Evolutionary conservation across 306 rosid genomes (phyloP).

Genomic region (Spatholobus suberectus): DNA sequence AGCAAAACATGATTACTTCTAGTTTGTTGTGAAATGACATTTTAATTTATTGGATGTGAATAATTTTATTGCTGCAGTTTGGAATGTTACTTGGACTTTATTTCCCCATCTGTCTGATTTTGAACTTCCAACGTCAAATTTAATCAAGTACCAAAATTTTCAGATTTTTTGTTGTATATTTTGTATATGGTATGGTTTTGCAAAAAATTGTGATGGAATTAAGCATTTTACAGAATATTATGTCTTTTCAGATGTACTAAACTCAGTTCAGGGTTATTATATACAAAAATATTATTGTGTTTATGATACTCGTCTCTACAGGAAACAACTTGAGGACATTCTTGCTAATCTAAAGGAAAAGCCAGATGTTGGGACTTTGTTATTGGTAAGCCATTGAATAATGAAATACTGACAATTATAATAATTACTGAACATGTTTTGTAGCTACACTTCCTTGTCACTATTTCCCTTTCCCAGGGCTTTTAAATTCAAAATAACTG

Average conservation of each 20-base stretch:
- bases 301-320: constrained; percentile 54
- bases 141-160: constrained; percentile 1
- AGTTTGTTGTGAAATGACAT: constrained; percentile 27
- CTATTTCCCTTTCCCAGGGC: neutral
- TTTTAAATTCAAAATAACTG: constrained; percentile 13
- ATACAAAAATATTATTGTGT: constrained; percentile 24
- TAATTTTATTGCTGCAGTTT: constrained; percentile 1
- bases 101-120: constrained; percentile 6
- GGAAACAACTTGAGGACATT: constrained; percentile 98
- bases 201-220: constrained; percentile 8
- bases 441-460: neutral
- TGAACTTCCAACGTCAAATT: constrained; percentile 21
- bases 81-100: constrained; percentile 21
- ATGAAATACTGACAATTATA: constrained; percentile 23
- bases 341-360: constrained; percentile 82
- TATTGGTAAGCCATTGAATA: constrained; percentile 65
- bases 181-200: neutral
- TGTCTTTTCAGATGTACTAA: constrained; percentile 8
- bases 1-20: constrained; percentile 24
- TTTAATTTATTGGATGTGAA: constrained; percentile 28
- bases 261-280: constrained; percentile 26
- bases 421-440: constrained; percentile 15
- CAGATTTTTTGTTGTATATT: constrained; percentile 25
- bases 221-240: constrained; percentile 26
- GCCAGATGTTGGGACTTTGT: constrained; percentile 93